phyloP scores from a whole-genome alignment of 2,329 filamentous ascomycete species.

The Zarea fungicola region DNA sequence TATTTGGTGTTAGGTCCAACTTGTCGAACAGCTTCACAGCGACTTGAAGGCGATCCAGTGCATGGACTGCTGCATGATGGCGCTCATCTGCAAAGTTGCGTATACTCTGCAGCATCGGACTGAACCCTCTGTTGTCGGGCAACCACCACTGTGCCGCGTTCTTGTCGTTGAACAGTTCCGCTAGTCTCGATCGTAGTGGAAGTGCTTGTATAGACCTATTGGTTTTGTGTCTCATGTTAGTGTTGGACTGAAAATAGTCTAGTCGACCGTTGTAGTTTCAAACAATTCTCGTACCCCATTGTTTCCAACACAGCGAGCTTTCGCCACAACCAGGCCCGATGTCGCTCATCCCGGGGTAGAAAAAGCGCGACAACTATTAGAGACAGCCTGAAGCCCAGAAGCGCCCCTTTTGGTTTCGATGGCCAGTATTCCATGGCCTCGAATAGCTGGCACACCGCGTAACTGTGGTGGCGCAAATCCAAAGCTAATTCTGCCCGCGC shows the following conservation, averaged over 20 bases:
- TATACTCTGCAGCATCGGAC: constrained; percentile 67
- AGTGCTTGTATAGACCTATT: constrained; percentile 76
- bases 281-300: constrained; percentile 57
- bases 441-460: constrained; percentile 70
- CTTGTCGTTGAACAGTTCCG: constrained; percentile 66
- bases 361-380: constrained; percentile 74
- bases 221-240: neutral
- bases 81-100: constrained; percentile 78
- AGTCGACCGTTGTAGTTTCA: constrained; percentile 17
- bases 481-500: constrained; percentile 44
- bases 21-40: constrained; percentile 69
- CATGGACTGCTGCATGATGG: constrained; percentile 53
- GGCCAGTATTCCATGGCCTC: constrained; percentile 73
- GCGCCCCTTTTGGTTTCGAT: constrained; percentile 60
- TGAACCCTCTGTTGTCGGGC: constrained; percentile 72
- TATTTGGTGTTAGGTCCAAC: constrained; percentile 30
- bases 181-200: constrained; percentile 68
- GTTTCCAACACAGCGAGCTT: constrained; percentile 76
- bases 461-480: constrained; percentile 58
- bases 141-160: constrained; percentile 84
- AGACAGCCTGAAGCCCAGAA: constrained; percentile 69
- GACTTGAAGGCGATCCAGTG: constrained; percentile 63
- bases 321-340: constrained; percentile 72
- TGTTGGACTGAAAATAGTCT: neutral
- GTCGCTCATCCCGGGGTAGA: constrained; percentile 66